Evolutionary conservation across 768 basidiomycete species (phyloP).

Genomic region (Lentinula sp.): DNA sequence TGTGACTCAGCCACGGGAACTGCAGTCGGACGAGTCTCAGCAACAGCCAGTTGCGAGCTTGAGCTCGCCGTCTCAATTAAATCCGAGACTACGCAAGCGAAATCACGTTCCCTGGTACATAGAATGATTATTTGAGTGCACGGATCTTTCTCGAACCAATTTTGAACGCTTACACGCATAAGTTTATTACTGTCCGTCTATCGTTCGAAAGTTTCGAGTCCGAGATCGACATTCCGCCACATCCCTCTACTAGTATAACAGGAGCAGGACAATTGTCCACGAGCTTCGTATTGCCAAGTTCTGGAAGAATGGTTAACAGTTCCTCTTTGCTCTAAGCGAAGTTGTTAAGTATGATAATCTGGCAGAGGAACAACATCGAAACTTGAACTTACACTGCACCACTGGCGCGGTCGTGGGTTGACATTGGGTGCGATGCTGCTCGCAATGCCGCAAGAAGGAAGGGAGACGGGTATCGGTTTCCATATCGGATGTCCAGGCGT

Average conservation of each 20-base stretch:
- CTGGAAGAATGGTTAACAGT: conserved; percentile 22
- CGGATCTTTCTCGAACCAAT: neutral
- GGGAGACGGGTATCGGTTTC: neutral
- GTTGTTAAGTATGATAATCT: neutral
- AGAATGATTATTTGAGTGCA: neutral
- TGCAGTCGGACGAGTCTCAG: neutral
- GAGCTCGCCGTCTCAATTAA: neutral
- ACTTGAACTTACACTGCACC: conserved; percentile 1
- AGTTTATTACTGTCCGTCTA: conserved; percentile 8
- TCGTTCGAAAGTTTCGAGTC: conserved; percentile 4
- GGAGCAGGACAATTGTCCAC: conserved; percentile 21
- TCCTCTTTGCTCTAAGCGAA: conserved; percentile 21
- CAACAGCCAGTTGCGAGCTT: too few species aligned
- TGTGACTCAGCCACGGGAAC: too few species aligned
- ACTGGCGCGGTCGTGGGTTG: neutral
- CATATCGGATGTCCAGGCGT: neutral
- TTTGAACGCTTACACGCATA: conserved; percentile 5
- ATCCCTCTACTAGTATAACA: conserved; percentile 20
- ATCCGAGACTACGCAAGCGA: neutral
- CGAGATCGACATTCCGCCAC: conserved; percentile 13
- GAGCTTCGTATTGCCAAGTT: conserved; percentile 19
- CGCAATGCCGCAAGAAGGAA: neutral
- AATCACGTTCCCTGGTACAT: neutral
- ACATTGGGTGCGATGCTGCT: neutral
- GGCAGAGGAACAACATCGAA: neutral